These are phyloP conservation scores for Blastobotrys ciferrii DNA, from an alignment of 1,139 yeast genomes.

Conservation along the genomic window DNA sequence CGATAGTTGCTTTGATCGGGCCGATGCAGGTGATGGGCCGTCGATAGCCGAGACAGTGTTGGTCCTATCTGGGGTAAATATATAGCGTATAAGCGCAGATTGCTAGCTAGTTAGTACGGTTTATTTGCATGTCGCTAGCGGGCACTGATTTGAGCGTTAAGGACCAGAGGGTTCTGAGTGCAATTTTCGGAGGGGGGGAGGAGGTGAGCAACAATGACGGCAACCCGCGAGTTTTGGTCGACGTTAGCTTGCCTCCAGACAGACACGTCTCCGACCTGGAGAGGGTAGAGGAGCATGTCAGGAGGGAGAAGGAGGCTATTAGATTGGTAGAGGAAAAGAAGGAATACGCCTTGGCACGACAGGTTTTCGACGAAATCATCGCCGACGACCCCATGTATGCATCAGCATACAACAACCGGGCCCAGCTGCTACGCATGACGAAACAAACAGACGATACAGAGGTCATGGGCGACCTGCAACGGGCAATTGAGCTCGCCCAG, in stretches of 20 bases:
- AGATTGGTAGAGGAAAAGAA: slow-evolving; percentile 20
- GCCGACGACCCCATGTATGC: slow-evolving; percentile 32
- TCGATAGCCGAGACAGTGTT: neutral
- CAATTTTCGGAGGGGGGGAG: slow-evolving; percentile 25
- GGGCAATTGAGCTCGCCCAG: slow-evolving; percentile 31
- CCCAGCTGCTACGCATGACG: slow-evolving; percentile 29
- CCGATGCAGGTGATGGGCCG: no score
- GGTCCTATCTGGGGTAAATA: no score
- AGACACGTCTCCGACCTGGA: slow-evolving; percentile 21
- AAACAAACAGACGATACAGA: slow-evolving; percentile 2
- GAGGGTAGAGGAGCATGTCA: slow-evolving; percentile 23
- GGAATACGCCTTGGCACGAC: slow-evolving; percentile 20
- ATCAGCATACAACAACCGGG: slow-evolving; percentile 37
- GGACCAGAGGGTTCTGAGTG: slow-evolving; percentile 25
- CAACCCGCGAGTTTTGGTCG: slow-evolving; percentile 22
- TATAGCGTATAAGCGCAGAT: no score
- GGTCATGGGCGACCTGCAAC: slow-evolving; percentile 25
- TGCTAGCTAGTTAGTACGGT: no score
- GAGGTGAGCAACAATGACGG: slow-evolving; percentile 7
- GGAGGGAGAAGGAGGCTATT: slow-evolving; percentile 29
- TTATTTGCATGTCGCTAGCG: slow-evolving; percentile 34
- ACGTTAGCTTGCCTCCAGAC: slow-evolving; percentile 29
- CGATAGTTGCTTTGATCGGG: no score
- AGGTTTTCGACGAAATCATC: slow-evolving; percentile 26
- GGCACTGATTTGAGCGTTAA: slow-evolving; percentile 18